Conservation (phyloP, 495 filamentous ascomycete species). For the Aspergillus indologenus region DNA sequence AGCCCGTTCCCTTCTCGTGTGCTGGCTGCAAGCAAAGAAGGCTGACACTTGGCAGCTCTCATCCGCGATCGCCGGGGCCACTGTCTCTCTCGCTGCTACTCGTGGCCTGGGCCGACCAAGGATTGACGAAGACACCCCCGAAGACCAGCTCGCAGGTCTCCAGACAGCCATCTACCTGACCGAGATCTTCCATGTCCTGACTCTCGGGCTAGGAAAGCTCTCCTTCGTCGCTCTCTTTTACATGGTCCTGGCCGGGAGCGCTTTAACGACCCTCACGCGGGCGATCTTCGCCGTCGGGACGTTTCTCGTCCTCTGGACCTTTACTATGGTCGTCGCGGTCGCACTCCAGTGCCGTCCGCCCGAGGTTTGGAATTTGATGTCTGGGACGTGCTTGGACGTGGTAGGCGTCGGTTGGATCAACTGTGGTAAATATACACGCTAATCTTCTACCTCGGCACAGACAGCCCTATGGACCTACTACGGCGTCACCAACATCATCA, state of each 20-base stretch:
- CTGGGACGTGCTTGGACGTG: not conserved
- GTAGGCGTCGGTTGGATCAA: not conserved
- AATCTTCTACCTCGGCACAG: not conserved
- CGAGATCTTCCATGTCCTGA: not conserved
- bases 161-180: not conserved
- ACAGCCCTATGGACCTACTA: not conserved
- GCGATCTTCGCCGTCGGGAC: not conserved
- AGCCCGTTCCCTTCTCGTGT: no score
- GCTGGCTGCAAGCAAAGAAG: not conserved
- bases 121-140: not conserved
- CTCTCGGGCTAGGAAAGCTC: conserved; percentile 6
- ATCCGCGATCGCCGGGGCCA: not conserved
- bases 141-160: not conserved
- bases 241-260: not conserved
- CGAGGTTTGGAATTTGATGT: not conserved
- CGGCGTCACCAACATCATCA: not conserved
- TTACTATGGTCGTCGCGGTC: not conserved
- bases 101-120: not conserved
- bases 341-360: not conserved
- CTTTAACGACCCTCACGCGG: not conserved
- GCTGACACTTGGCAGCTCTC: not conserved
- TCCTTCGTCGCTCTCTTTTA: conserved; percentile 1
- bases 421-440: not conserved
- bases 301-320: conserved; percentile 1
- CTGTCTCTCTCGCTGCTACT: not conserved